Conservation (phyloP, 1,139 yeast genomes). For the Taphrina wiesneri region DNA sequence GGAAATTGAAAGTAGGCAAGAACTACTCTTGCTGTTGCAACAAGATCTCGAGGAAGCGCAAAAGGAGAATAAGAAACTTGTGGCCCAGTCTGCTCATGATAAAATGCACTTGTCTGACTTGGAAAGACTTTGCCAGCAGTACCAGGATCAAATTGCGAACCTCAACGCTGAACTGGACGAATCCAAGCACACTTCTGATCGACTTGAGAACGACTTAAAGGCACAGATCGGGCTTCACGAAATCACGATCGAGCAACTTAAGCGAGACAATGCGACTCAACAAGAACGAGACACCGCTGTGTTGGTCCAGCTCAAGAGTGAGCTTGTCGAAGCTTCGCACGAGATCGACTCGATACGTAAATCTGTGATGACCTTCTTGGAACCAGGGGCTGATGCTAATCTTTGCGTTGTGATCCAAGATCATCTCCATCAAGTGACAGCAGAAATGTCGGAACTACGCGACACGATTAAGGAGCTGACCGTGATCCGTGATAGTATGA, state of each 20-base stretch:
- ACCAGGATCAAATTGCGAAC: not conserved
- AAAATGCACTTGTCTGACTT: not conserved
- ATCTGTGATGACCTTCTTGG: not conserved
- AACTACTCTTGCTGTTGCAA: not conserved
- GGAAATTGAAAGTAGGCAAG: slow-evolving; percentile 12
- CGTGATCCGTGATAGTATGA: not conserved
- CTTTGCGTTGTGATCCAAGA: not conserved
- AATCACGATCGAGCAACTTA: not conserved
- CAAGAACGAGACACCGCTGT: not conserved
- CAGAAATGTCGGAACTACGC: not conserved
- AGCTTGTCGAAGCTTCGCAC: not conserved
- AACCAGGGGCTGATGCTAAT: not conserved
- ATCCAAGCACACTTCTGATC: not conserved
- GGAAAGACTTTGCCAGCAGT: not conserved
- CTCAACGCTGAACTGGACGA: slow-evolving; percentile 10
- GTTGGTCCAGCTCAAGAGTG: not conserved
- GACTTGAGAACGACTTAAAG: not conserved
- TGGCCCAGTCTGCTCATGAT: not conserved
- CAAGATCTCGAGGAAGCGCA: slow-evolving; percentile 20
- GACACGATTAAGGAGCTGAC: not conserved
- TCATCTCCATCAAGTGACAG: not conserved
- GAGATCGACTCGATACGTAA: not conserved
- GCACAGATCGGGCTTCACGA: not conserved
- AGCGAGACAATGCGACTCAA: not conserved
- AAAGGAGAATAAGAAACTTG: not conserved